Base-by-base conservation (phyloP, 1,284 basidiomycete genomes). In the Mycosarcoma maydis region DNA sequence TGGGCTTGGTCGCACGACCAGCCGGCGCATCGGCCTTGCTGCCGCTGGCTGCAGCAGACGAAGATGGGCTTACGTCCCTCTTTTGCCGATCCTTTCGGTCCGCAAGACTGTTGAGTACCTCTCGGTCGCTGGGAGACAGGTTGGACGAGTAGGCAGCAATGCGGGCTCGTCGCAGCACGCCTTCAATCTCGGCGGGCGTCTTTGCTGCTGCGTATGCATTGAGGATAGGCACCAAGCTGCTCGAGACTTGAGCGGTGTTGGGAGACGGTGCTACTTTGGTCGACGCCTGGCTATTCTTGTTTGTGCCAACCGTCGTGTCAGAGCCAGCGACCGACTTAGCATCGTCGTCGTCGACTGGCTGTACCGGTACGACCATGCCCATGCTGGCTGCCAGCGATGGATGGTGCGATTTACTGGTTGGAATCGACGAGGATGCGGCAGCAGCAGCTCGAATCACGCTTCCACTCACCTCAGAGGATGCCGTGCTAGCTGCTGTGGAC, bases 131-230 rank as follows among this genome's bases (percentile, higher is more conserved):
- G 2, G 65, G 53, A 6, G 75, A 51, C 4, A 78, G 59, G 2
- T 39, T 65, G 33, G 64, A 61, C 24, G 76, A 73, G 47, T 75
- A 72, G 24, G 73, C 62, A 6, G 75, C 72, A 26, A 77, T 66
- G 19, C 75, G 61, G 14, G 76, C 76, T 14, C 75, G 52, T 23
- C 75, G 53, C 20, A 77, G 39, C 16, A 77, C 76, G 19, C 59
- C 72, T 29, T 78, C 76, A 11, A 77, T 30, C 51, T 78, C 76
- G 6, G 73, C 61, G 2, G 71, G 60, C 26, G 75, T 78, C 69
- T 78, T 78, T n/a, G 76, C 76, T 26, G 68, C 72, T 6, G 71
- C 66, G 48, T 78, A 78, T 3, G 76, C 73, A 26, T 76, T 77
- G 41, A 78, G 60, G 14, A 78, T 78, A 3, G 75, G 60, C 1